Base-by-base conservation (phyloP, 2,329 filamentous ascomycete species). In the Ilyonectria sp. region DNA sequence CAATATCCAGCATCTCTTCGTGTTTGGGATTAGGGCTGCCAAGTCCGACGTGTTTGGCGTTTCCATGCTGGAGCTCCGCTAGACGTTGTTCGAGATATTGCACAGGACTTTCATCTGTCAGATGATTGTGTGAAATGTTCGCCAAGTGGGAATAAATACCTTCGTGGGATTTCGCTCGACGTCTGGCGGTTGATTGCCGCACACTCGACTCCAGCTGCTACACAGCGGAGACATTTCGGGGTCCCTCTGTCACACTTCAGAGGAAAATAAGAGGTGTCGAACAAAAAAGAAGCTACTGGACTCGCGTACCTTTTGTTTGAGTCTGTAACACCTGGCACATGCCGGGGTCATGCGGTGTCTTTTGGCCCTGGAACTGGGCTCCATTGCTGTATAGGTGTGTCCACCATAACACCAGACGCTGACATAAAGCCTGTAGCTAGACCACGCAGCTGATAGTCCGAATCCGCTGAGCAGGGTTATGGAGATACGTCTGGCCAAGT, bases 161-260 rank as follows among this genome's bases (percentile, higher is more conserved):
- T 71, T 55, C 69, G 63, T 9, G 69, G 69, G 8, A 71, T 37
- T 46, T 69, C 67, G 29, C 50, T 56, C 3, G 66, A 35, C 10
- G 63, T 71, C 21, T 69, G 63, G 10, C 69, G 59, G 43, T 71
- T 65, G 19, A 71, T 59, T n/a, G 66, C 69, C 7, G 50, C 44
- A 26, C 66, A 71, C 7, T 71, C 66, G 11, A 37, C 46, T 4
- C 63, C 69, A 17, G 69, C 49, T 33, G 50, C 19, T 6, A 65
- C 69, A 46, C 69, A 71, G n/a, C 69, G 69, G 3, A 55, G 56
- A 21, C 69, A 71, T 64, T 60, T 67, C 21, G 69, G 69, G 2
- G 52, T 62, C 23, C 56, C 67, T 19, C 63, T 62, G 50, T 71
- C 69, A 31, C 69, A 71, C 69, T 71, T 44, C 6, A 15, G 13